Evolutionary conservation across 2,329 filamentous ascomycete genomes (phyloP).

Genomic region (Fonsecaea multimorphosa): DNA sequence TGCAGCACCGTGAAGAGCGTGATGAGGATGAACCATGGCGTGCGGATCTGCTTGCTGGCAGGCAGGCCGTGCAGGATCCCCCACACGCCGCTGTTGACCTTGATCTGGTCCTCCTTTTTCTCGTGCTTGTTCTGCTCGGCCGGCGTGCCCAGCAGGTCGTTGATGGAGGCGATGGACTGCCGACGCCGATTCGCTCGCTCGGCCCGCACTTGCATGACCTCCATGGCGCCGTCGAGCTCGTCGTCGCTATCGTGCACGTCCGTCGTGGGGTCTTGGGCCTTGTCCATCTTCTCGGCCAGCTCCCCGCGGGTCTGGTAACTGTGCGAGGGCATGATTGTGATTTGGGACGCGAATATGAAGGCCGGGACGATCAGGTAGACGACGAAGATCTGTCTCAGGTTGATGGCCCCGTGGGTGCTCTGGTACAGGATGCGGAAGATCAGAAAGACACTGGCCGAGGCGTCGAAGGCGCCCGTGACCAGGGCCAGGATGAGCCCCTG

Average conservation of each 20-base stretch:
- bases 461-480: conserved; percentile 81
- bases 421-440: conserved; percentile 76
- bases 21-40: conserved; percentile 84
- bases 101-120: conserved; percentile 68
- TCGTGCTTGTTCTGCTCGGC: conserved; percentile 66
- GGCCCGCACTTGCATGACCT: conserved; percentile 56
- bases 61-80: conserved; percentile 77
- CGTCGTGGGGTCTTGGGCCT: conserved; percentile 46
- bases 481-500: conserved; percentile 78
- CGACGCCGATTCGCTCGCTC: conserved; percentile 66
- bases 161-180: conserved; percentile 70
- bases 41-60: conserved; percentile 72
- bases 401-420: conserved; percentile 49
- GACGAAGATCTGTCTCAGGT: conserved; percentile 71
- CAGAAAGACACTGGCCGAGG: conserved; percentile 78
- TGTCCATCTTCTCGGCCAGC: conserved; percentile 72
- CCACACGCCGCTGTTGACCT: conserved; percentile 77
- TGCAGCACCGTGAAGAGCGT: conserved; percentile 76
- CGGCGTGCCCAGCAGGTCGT: conserved; percentile 71
- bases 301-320: conserved; percentile 78
- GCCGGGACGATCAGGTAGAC: conserved; percentile 71
- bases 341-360: conserved; percentile 67
- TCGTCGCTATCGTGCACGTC: conserved; percentile 56
- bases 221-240: conserved; percentile 58
- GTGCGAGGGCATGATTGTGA: conserved; percentile 71